Base-by-base conservation (phyloP, 768 basidiomycete genomes). In the Leucocoprinus sp. region DNA sequence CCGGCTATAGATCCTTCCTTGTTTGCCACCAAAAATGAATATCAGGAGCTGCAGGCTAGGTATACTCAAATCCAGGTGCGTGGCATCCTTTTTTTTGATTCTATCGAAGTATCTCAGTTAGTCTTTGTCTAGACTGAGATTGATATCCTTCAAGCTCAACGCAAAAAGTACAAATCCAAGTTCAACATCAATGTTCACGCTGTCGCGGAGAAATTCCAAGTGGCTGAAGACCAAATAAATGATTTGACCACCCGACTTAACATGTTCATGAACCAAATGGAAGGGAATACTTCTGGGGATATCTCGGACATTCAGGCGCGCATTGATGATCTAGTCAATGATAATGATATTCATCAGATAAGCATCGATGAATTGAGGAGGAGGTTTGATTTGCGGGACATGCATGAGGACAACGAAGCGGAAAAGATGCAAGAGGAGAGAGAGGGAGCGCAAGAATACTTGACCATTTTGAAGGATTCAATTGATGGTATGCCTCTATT, bases 181-280 rank as follows among this genome's bases (percentile, higher is more conserved):
- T 72, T 71, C 57, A 68, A 71, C 42, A 48, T 60, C 14, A 67
- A 65, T 43, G 60, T 71, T 1, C 61, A 66, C 36, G 55, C 63
- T 22, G 64, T 71, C 18, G 60, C 68, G 6, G 64, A 63, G 15
- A 69, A 66, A 53, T 57, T 75, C 15, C 51, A 55, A 33, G 60
- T 62, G 12, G 62, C 72, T 46, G 69, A 72, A 39, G 66, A 65
- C 29, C 64, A 64, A 41, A 52, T 74, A 11, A 56, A 59, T 8
- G 67, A 70, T 24, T 60, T 68, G 14, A 59, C 66, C 34, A 60
- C 61, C 1, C 60, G 68, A 22, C 67, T 63, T 48, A 54, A 57
- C 19, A 50, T 57, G 26, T 54, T 71, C 35, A 57, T 58, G 21
- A 65, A 70, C 22, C 57, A 61, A 35, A 42, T 58, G n/a, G 59